Evolutionary conservation across 2,329 filamentous ascomycete genomes (phyloP), one percentile per base, ranked within the genome.

Genomic region (Aspergillus uvarum): DNA sequence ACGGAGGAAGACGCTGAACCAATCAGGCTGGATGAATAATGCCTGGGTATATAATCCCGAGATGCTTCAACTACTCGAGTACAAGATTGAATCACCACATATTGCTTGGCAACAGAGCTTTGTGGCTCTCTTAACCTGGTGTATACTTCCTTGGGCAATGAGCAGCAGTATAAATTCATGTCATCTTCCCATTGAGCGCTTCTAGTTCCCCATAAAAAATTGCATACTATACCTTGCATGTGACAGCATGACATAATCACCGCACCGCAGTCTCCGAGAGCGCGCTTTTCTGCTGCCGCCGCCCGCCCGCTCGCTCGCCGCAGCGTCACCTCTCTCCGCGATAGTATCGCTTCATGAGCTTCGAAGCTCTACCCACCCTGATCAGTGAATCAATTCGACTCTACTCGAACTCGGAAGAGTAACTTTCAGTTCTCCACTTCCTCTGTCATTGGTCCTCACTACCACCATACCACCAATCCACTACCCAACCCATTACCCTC

Each of bases 191-290:
- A 29, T 8, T 5, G 26, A 5, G 26, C 26, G 26, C 26, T 29
- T 29, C 26, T 29, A 29, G 8, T 29, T 8, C 7, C 26, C 26
- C 26, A 26, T 26, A 26, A 5, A 6, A 26, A 4, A 26, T 26
- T 26, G 26, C 32, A 35, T 8, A 35, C 32, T 12, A 16, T 35
- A 11, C 32, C 32, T 16, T 12, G 32, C 32, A 35, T 35, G 51
- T 52, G 52, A 47, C 52, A 26, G 51, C 38, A 47, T 54, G 52
- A 54, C 52, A 54, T 54, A 54, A 54, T 54, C 52, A 24, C 22
- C 24, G 12, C 35, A 6, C 12, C 21, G 44, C 47, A 32, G 26
- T 29, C 8, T 10, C 26, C 26, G 26, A 29, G 42, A 29, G 35
- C 7, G 19, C 24, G 26, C 5, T 31, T 31, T 31, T 54, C 26